Evolutionary conservation across 495 filamentous ascomycete species (phyloP).

Genomic region (Astrothelium macrocarpum): DNA sequence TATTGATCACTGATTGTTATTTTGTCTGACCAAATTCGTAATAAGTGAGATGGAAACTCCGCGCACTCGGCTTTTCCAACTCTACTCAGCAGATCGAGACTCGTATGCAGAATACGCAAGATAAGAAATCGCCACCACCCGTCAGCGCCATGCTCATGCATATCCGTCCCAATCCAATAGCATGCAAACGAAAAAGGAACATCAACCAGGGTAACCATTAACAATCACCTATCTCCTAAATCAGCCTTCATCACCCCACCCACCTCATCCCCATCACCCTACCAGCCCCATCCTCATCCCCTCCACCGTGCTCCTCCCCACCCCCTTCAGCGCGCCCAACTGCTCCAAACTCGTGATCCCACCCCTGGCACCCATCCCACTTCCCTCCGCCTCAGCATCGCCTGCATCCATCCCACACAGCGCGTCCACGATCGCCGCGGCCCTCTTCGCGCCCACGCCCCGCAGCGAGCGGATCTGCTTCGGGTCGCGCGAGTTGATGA

Average conservation of each 20-base stretch:
- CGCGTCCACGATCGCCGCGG: conserved; percentile 51
- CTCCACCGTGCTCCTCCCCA: conserved; percentile 51
- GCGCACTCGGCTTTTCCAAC: too few species aligned
- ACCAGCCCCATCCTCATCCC: conserved; percentile 32
- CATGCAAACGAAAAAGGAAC: too few species aligned
- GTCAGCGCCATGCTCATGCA: too few species aligned
- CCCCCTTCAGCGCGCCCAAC: conserved; percentile 46
- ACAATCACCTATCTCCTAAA: too few species aligned
- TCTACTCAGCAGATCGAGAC: too few species aligned
- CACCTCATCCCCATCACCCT: background rate
- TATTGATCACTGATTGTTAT: too few species aligned
- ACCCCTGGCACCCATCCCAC: background rate
- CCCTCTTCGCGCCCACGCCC: conserved; percentile 57
- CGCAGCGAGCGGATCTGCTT: conserved; percentile 57
- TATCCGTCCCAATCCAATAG: too few species aligned
- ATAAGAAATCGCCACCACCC: too few species aligned
- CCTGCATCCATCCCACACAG: conserved; percentile 39
- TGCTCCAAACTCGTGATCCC: conserved; percentile 41
- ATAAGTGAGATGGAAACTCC: too few species aligned
- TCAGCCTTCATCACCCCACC: background rate
- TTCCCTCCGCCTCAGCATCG: conserved; percentile 29
- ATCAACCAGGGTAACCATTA: too few species aligned
- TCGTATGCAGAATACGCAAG: too few species aligned
- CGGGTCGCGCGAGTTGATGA: conserved; percentile 80
- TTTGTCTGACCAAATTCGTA: too few species aligned